A percentile compares a stretch with the other conserved stretches of the same genome.
phyloP scores from a whole-genome alignment of 768 basidiomycete genomes.

The Obba rivulosa region DNA sequence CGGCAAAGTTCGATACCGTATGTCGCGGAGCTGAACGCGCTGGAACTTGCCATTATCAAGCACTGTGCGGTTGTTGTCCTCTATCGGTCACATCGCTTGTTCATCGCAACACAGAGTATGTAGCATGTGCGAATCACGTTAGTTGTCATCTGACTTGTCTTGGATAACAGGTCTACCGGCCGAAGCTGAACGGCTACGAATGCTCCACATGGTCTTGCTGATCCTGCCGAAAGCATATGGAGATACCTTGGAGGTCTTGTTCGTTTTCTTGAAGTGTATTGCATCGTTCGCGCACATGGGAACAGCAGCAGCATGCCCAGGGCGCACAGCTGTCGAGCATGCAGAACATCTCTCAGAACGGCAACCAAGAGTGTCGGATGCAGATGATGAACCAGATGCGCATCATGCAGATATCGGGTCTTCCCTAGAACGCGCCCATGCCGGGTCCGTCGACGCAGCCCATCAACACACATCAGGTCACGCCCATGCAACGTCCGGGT shows the following conservation, averaged over 20 bases:
- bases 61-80: slow-evolving; percentile 84
- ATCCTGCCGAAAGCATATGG: slow-evolving; percentile 90
- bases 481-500: too few species aligned
- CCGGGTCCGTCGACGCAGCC: too few species aligned
- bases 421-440: too few species aligned
- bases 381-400: too few species aligned
- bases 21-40: slow-evolving; percentile 75
- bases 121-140: slow-evolving; percentile 11
- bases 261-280: slow-evolving; percentile 99
- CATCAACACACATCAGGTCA: too few species aligned
- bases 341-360: not conserved
- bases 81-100: slow-evolving; percentile 76
- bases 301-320: not conserved
- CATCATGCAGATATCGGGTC: too few species aligned
- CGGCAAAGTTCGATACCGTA: slow-evolving; percentile 74
- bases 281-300: slow-evolving; percentile 92
- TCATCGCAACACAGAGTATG: slow-evolving; percentile 86
- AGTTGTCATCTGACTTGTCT: slow-evolving; percentile 6
- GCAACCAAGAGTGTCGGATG: too few species aligned
- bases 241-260: slow-evolving; percentile 96
- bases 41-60: slow-evolving; percentile 89
- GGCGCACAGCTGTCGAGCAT: not conserved
- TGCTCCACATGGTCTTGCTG: slow-evolving; percentile 80
- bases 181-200: slow-evolving; percentile 73
- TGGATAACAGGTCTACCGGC: slow-evolving; percentile 28